These are phyloP conservation scores for Coniella lustricola DNA, from an alignment of 2,329 filamentous ascomycete species.

Conservation along the genomic window DNA sequence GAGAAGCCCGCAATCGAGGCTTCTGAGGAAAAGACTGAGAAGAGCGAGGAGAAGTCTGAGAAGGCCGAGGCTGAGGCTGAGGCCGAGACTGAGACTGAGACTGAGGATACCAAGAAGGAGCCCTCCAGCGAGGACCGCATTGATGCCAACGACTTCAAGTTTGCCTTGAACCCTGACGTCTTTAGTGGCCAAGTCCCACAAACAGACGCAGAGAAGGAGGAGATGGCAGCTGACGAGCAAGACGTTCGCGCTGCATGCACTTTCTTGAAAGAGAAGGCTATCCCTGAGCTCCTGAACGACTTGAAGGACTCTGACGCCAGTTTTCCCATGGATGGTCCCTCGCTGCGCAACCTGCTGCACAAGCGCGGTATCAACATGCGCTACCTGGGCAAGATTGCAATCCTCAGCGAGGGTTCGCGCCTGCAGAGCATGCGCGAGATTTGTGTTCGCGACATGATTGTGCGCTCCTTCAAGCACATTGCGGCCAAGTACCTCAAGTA, in stretches of 20 bases:
- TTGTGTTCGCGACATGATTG: constrained; percentile 84
- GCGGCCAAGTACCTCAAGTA: constrained; percentile 71
- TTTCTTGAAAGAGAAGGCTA: constrained; percentile 67
- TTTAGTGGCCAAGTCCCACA: constrained; percentile 90
- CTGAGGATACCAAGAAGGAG: constrained; percentile 29
- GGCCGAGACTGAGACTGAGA: constrained; percentile 29
- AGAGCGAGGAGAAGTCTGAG: constrained; percentile 21
- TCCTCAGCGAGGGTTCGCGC: constrained; percentile 61
- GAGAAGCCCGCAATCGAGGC: constrained; percentile 6
- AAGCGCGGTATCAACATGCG: constrained; percentile 96
- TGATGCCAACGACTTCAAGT: constrained; percentile 79
- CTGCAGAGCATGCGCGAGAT: constrained; percentile 72
- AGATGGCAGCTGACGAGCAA: constrained; percentile 76
- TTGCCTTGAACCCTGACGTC: constrained; percentile 88
- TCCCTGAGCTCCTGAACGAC: constrained; percentile 81
- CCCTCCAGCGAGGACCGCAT: constrained; percentile 57
- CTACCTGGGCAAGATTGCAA: constrained; percentile 82
- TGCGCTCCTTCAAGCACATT: constrained; percentile 93
- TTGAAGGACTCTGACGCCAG: constrained; percentile 88
- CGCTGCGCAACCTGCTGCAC: constrained; percentile 80
- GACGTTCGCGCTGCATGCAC: constrained; percentile 80
- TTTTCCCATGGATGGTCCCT: constrained; percentile 98
- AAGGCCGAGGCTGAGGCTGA: constrained; percentile 22
- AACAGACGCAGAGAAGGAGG: constrained; percentile 80
- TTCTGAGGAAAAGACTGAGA: constrained; percentile 21